Evolutionary conservation across 441 rosid genomes (phyloP), one percentile per base, ranked within the genome.

Genomic region (Erodium trifolium): DNA sequence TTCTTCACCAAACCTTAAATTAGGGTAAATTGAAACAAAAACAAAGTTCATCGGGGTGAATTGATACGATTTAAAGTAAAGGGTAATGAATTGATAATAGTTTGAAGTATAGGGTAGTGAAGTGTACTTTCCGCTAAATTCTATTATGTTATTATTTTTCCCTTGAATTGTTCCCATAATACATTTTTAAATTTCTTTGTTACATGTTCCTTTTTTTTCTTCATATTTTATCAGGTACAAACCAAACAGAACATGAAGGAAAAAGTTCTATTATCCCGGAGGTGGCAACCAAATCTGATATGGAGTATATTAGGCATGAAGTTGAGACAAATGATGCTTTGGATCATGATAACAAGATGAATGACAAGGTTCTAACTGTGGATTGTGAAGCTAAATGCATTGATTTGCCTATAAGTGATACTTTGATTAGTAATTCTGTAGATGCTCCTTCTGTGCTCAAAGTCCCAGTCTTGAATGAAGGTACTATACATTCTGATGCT

Each of bases 281-380:
- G 70, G 68, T 57, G 59, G 81, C 76, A 66, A 73, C 59, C 45
- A 75, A 83, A 75, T 73, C 80, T 68, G 77, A 81, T 74, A 70
- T 67, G 3, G 87, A 73, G 70, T 80, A 79, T 3, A 70, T 80
- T 31, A 69, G 73, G 77, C 73, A 67, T 37, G 31, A 31, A 67
- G 43, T 63, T 60, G 34, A 31, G 34, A 31, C 34, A 31, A 31
- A 31, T 31, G 34, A 31, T 31, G 34, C 0, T 31, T 31, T 31
- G 34, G 34, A 31, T 31, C 34, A 31, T 31, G 34, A 31, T 31
- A 31, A 31, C 34, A 31, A 31, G 34, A 31, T 31, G 34, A 31
- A 31, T 31, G 81, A 65, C 49, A 81, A 74, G 70, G 72, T 67
- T 65, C 79, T 72, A 55, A 63, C 73, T 12, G 11, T 72, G 63